Base-by-base conservation (phyloP, 441 rosid species). In the Macaranga tanarius region DNA sequence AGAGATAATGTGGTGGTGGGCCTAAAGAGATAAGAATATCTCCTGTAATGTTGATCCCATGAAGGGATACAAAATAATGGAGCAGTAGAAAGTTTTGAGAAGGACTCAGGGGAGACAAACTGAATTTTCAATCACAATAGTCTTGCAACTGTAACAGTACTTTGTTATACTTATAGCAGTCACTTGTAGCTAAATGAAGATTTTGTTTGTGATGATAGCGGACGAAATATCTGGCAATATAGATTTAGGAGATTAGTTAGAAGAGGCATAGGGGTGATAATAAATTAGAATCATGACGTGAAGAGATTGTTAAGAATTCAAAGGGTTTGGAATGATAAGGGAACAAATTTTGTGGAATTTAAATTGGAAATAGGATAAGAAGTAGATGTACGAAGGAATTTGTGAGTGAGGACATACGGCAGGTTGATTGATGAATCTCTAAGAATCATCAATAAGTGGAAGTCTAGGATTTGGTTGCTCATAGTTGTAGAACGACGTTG, bases 1-100 rank as follows among this genome's bases (percentile, higher is more conserved):
- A 47, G 62, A 62, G 76, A 72, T 63, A 79, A 13, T 65, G 71
- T 62, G 59, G 71, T 40, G 68, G 71, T 40, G 68, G 82, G 82
- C 47, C 75, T 31, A 20, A 13, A 61, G 61, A 61, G 22, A 64
- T 60, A 63, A 68, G 40, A 40, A 64, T 63, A 72, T 75, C 56
- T 58, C 34, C 55, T 55, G 65, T 58, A 48, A 60, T 64, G 66
- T 67, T 75, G 71, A 51, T 68, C 54, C 59, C 71, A 72, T 54
- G 8, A 57, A 50, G 44, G 75, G 70, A 72, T 62, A 69, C 58
- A 20, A 16, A 19, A 13, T 52, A 55, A 65, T 52, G 73, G 75
- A 65, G 65, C 16, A 23, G 69, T 55, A 65, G 71, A 65, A 20
- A 56, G 26, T 45, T 42, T 50, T 59, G 70, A 64, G 79, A 70